Percentiles rank a stretch among this genome's conserved stretches.
Evolutionary conservation across 2,329 filamentous ascomycete genomes (phyloP).

Genomic region (Cordyceps cateniannulata): DNA sequence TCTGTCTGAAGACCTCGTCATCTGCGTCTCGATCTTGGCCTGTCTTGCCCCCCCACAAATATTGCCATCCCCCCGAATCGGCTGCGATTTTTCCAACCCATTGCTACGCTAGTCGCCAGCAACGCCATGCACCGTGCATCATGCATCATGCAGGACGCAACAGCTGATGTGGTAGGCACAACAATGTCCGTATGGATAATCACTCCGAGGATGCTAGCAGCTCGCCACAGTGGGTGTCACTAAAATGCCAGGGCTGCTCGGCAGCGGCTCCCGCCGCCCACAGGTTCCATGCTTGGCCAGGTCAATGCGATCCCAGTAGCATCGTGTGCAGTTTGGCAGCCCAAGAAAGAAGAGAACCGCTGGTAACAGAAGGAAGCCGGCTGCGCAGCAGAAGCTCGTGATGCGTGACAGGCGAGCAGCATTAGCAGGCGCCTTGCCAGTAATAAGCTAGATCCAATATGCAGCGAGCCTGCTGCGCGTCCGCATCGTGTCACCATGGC

Average conservation of each 20-base stretch:
- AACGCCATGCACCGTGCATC: neutral
- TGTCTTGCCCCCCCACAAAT: neutral
- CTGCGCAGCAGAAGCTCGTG: too few species aligned
- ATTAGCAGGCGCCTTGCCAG: too few species aligned
- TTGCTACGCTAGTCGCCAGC: neutral
- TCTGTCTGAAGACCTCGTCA: too few species aligned
- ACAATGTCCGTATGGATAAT: neutral
- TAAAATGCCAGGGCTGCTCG: neutral
- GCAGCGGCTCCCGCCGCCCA: neutral
- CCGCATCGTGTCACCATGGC: too few species aligned
- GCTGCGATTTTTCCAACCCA: neutral
- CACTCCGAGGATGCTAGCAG: neutral
- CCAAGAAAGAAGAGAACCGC: neutral
- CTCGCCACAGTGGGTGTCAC: neutral
- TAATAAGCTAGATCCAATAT: too few species aligned
- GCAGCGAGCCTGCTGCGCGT: too few species aligned
- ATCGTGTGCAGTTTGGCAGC: neutral
- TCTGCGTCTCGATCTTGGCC: neutral
- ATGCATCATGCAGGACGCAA: neutral
- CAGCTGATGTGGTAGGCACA: neutral
- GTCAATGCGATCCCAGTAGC: neutral
- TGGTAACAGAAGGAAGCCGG: too few species aligned
- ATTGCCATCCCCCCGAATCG: neutral
- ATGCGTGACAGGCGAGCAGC: too few species aligned
- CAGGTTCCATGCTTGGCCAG: neutral